Percentiles rank a stretch among this genome's conserved stretches.
phyloP scores from a whole-genome alignment of 2,329 filamentous ascomycete genomes.

The Penicillium sp. region DNA sequence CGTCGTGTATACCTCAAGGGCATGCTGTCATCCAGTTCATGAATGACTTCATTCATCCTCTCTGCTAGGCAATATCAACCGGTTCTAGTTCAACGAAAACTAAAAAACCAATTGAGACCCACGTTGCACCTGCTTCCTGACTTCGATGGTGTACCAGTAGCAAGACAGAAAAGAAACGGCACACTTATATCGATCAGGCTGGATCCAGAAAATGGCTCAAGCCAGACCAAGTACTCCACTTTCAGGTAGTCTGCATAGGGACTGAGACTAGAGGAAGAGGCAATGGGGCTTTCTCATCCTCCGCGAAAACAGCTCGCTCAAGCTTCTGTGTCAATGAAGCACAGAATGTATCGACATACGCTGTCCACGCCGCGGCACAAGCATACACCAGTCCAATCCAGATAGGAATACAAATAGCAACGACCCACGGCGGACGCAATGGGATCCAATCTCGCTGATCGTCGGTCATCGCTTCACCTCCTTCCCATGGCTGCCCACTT shows the following conservation, averaged over 20 bases:
- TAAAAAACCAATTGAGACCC: no score
- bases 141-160: no score
- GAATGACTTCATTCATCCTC: no score
- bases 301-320: conserved; percentile 52
- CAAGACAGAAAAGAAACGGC: no score
- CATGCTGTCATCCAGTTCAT: no score
- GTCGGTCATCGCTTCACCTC: conserved; percentile 20
- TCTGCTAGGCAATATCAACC: no score
- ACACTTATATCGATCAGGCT: no score
- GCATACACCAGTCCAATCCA: conserved; percentile 53
- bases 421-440: conserved; percentile 43
- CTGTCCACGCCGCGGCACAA: conserved; percentile 55
- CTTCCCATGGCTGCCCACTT: conserved; percentile 50
- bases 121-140: no score
- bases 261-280: conserved; percentile 23
- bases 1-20: no score
- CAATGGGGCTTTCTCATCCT: conserved; percentile 39
- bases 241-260: conserved; percentile 28
- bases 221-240: not conserved
- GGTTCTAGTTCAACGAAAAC: no score
- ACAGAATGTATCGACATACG: conserved; percentile 56
- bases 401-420: conserved; percentile 47
- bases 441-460: conserved; percentile 41
- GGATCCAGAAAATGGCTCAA: no score
- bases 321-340: conserved; percentile 52